Base-by-base conservation (phyloP, 176 grass and related monocot genomes). In the Musa troglodytarum region DNA sequence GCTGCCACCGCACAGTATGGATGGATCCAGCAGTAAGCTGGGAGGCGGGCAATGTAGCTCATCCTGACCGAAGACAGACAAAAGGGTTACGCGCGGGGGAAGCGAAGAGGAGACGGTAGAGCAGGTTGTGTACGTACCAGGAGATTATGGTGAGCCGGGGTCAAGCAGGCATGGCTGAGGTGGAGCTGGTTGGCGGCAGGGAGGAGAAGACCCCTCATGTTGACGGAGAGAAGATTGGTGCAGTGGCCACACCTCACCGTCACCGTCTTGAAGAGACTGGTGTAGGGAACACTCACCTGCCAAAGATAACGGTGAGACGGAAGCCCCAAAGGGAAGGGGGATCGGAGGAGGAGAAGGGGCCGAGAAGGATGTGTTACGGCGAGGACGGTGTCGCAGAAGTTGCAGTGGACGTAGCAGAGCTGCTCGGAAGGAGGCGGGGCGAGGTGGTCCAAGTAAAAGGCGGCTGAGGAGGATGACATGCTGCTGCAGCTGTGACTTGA, bases 371-470 rank as follows among this genome's bases (percentile, higher is more conserved):
- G 81, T 77, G 53, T 43, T 84, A 99, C 90, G 81, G 87, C 96
- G 82, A 99, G 96, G 78, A 92, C 88, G 76, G 90, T 99, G 78
- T 99, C 96, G 85, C 96, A 99, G 78, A 89, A 92, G 81, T 86
- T 94, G 88, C 96, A 99, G 88, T 99, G 82, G 72, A 99, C 96
- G 88, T 95, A 99, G 96, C 96, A 99, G 85, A 99, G 88, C 74
- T 94, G 96, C 96, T 99, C 96, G 79, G 86, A 76, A 13, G 82
- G 69, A 49, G 76, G 74, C 63, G 55, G 83, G 20, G 78, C 51
- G 85, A 88, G 77, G 78, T 91, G 84, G 76, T 94, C 91, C 64
- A 86, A 19, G 50, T 83, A 85, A 92, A 94, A 89, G 76, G 74
- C 78, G 78, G 84, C 82, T 74, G 95, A 77, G 73, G 95, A 89